Evolutionary conservation across 2,329 filamentous ascomycete species (phyloP).

Genomic region (Aplosporella prunicola): DNA sequence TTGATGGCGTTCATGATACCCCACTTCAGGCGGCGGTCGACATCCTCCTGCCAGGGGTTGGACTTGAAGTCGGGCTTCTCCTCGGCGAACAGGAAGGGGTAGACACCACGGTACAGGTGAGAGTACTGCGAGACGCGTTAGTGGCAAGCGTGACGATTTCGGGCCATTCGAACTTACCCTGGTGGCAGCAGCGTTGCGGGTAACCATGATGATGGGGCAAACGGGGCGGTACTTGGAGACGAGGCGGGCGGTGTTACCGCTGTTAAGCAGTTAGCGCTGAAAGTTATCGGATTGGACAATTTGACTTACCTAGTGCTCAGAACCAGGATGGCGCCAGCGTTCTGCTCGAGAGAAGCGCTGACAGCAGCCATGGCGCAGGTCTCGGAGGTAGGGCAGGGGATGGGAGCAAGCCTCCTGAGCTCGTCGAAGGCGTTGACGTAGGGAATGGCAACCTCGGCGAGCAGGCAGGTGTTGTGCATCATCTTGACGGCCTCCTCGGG

Average conservation of each 20-base stretch:
- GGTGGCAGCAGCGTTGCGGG: slow-evolving; percentile 71
- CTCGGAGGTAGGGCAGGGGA: slow-evolving; percentile 81
- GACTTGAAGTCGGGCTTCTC: slow-evolving; percentile 88
- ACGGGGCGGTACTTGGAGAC: slow-evolving; percentile 98
- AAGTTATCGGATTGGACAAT: not conserved
- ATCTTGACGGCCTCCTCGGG: slow-evolving; percentile 84
- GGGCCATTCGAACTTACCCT: slow-evolving; percentile 47
- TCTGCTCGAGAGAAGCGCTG: slow-evolving; percentile 88
- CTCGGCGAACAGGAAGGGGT: slow-evolving; percentile 92
- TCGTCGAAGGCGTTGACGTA: slow-evolving; percentile 97
- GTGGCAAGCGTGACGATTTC: slow-evolving; percentile 4
- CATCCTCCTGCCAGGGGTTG: slow-evolving; percentile 97
- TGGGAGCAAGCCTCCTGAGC: slow-evolving; percentile 70
- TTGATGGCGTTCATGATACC: slow-evolving; percentile 79
- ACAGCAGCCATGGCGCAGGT: slow-evolving; percentile 96
- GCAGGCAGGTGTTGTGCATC: slow-evolving; percentile 97
- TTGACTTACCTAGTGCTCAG: slow-evolving; percentile 69
- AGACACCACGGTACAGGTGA: slow-evolving; percentile 95
- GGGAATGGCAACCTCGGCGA: slow-evolving; percentile 93
- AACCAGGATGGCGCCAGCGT: slow-evolving; percentile 91
- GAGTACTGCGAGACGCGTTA: slow-evolving; percentile 49
- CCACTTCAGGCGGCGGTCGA: slow-evolving; percentile 96
- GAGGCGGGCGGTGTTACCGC: slow-evolving; percentile 86
- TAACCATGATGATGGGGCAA: slow-evolving; percentile 99
- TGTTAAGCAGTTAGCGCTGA: slow-evolving; percentile 25